Conservation (phyloP, 495 filamentous ascomycete species). For the Elaphomyces granulatus region DNA sequence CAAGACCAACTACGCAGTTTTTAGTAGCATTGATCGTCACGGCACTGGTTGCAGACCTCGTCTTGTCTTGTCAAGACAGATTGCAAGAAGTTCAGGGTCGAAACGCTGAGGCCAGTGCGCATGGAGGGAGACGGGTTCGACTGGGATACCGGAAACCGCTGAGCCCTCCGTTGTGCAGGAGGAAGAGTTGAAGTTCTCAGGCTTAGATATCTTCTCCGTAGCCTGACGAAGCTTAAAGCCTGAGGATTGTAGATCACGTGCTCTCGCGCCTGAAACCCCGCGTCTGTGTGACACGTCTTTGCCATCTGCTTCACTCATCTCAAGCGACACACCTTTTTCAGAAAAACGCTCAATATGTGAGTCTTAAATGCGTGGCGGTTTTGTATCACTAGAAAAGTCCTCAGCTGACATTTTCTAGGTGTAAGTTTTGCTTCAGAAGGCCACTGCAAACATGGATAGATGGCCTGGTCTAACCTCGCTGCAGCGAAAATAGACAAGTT, state of each 20-base stretch:
- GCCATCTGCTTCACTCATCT: neutral
- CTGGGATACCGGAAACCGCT: no score
- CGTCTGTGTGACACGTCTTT: neutral
- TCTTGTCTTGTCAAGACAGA: no score
- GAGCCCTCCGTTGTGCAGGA: no score
- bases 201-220: no score
- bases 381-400: neutral
- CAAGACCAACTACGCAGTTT: no score
- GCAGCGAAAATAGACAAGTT: slow-evolving; percentile 74
- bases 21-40: no score
- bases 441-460: neutral
- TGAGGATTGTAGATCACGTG: slow-evolving; percentile 4
- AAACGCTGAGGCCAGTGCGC: no score
- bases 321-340: neutral
- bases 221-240: no score
- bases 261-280: slow-evolving; percentile 5
- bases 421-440: slow-evolving; percentile 12
- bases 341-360: slow-evolving; percentile 11
- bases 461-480: slow-evolving; percentile 6
- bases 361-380: slow-evolving; percentile 5
- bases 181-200: no score
- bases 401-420: slow-evolving; percentile 16
- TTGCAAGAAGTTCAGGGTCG: no score
- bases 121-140: no score
- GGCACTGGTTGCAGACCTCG: no score